A percentile compares a stretch with the other conserved stretches of the same genome.
Conservation (phyloP, 257 asterid species). For the Solanum gracilifrons region DNA sequence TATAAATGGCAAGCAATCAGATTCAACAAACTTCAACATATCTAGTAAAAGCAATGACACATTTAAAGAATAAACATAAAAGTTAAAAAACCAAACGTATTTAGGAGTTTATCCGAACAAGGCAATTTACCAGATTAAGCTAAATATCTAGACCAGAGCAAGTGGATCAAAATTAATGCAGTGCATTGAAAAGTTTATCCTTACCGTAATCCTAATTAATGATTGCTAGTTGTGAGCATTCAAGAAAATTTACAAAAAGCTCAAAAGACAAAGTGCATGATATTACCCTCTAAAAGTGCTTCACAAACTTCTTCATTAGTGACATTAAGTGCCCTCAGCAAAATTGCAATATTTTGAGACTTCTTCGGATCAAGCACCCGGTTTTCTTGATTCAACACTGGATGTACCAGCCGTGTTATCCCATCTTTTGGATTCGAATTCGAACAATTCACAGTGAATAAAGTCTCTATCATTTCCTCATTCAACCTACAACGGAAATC, state of each 20-base stretch:
- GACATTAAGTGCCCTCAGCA: slow-evolving; percentile 67
- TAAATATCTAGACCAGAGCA: not conserved
- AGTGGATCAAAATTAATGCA: not conserved
- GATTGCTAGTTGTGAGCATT: not conserved
- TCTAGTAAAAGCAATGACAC: not conserved
- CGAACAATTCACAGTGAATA: slow-evolving; percentile 39
- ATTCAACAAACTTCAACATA: not conserved
- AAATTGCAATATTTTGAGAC: slow-evolving; percentile 69
- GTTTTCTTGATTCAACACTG: slow-evolving; percentile 36
- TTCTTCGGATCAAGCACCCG: slow-evolving; percentile 65
- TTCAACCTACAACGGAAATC: slow-evolving; percentile 46
- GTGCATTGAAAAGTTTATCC: not conserved
- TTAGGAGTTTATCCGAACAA: not conserved
- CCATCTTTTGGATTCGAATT: slow-evolving; percentile 30
- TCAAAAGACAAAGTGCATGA: not conserved
- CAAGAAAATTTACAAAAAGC: not conserved
- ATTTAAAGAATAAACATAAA: not conserved
- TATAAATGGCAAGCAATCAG: not conserved
- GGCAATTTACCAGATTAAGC: not conserved
- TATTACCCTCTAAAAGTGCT: slow-evolving; percentile 65
- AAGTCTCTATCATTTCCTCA: slow-evolving; percentile 80
- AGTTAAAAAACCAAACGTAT: not conserved
- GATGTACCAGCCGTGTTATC: slow-evolving; percentile 11
- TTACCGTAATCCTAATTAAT: not conserved
- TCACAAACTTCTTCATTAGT: slow-evolving; percentile 78